A percentile compares a stretch with the other conserved stretches of the same genome.
These are phyloP conservation scores for Saccharomycopsis selenospora DNA, from an alignment of 805 yeast species.

Conservation along the genomic window DNA sequence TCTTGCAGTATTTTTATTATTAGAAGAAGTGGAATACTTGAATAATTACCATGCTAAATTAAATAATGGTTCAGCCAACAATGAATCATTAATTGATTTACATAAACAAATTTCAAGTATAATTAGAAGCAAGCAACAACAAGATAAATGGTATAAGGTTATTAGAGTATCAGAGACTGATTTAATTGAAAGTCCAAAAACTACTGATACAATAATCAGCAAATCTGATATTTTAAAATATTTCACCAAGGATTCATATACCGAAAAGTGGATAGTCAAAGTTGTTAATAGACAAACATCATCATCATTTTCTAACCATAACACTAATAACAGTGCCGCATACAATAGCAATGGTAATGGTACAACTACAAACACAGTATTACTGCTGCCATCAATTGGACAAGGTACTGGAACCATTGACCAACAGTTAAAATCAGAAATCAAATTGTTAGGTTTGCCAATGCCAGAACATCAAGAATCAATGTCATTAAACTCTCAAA, in stretches of 20 bases:
- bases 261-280: conserved; percentile 17
- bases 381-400: background rate
- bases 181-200: background rate
- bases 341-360: background rate
- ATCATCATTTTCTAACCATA: background rate
- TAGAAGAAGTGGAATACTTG: background rate
- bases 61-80: conserved; percentile 10
- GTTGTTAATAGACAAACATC: background rate
- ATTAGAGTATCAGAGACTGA: background rate
- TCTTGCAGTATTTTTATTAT: background rate
- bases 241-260: conserved; percentile 2
- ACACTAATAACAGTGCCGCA: background rate
- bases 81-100: conserved; percentile 6
- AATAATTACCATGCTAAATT: background rate
- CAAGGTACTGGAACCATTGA: background rate
- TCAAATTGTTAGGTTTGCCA: background rate
- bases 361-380: too few relatives aligned
- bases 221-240: conserved; percentile 7
- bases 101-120: conserved; percentile 1
- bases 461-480: background rate
- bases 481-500: conserved; percentile 2
- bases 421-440: background rate
- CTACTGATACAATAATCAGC: conserved; percentile 1
- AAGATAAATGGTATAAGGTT: background rate
- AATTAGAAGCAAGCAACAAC: background rate